Base-by-base conservation (phyloP, 2,329 filamentous ascomycete species). In the Didymella arachidicola region DNA sequence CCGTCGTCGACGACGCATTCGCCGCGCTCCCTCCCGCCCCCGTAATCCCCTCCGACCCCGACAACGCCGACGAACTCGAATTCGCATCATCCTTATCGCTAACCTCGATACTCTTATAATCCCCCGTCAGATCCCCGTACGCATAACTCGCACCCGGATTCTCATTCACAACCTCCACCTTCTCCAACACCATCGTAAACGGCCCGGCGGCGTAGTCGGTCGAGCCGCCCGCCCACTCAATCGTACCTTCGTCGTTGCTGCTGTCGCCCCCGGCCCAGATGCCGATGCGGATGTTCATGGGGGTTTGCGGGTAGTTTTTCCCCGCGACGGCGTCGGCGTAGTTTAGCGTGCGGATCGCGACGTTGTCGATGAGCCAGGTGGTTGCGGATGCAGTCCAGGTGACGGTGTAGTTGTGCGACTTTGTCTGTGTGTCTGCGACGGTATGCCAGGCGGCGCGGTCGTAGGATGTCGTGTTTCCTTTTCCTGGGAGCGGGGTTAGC, bases 231-330 rank as follows among this genome's bases (percentile, higher is more conserved):
- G 87, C 87, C 89, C 88, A 91, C 49, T 84, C 72, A 55, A 89
- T 83, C 10, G 86, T 88, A 42, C 88, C 87, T 7, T 80, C 72
- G 4, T 58, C 52, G 26, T 79, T 75, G 46, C 73, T 72, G 1
- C 75, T 68, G 43, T 79, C 76, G 59, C 82, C 83, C 45, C 79
- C 79, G 7, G 77, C 78, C 79, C 79, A 81, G 67, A 72, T 78
- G 43, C 79, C 78, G 29, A 81, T 68, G 36, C 67, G 66, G 42
- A 76, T 58, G 30, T 85, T 84, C 87, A 89, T 89, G 1, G 90
- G 90, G 0, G 90, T 92, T 74, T 93, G 90, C 0, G 90, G 90
- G 72, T 86, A 93, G 67, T 84, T 83, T 42, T 82, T 71, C 3
- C 86, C 86, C 61, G 82, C 82, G 30, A 82, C 75, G 44, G 78